Base-by-base conservation (phyloP, 75 land plant genomes). In the Cryptomeria japonica region DNA sequence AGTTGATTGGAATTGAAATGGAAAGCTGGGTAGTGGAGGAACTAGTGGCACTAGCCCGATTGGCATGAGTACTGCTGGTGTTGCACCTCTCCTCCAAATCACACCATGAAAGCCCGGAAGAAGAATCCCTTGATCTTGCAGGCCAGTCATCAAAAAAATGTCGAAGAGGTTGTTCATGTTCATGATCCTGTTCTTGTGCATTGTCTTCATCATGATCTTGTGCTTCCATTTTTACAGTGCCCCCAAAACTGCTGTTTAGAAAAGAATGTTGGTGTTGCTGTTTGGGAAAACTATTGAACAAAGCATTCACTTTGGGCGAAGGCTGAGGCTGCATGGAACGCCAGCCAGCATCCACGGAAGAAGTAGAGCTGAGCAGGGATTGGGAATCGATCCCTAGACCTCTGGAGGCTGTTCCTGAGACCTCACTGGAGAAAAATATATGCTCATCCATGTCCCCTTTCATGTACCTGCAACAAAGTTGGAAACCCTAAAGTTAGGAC, bases 71-170 rank as follows among this genome's bases (percentile, higher is more conserved):
- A 64, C 70, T 64, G 64, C 70, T 64, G 64, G 89, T 88, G 85
- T 91, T 90, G 84, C 91, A 88, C 86, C 91, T 91, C 25, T 95
- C 93, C 31, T 95, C 95, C 47, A 94, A 88, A 79, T 92, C 94
- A 22, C 93, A 86, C 98, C 98, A 95, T 14, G 97, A 86, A 47
- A 92, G 85, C 19, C 88, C 78, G 14, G 77, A 75, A 2, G 77
- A 75, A 79, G 82, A 79, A 12, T 44, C 46, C 46, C 95, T 95
- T 68, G 94, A 86, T 49, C 95, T 68, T 51, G 93, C 90, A 1
- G 98, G 98, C 98, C 98, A 96, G 83, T 96, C 98, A 83, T 95
- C 97, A 61, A 96, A 95, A 90, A 96, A 95, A 58, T 94, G 98
- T 39, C 97, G 93, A 34, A 96, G 93, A 19, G 95, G 90, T 84